Conservation (phyloP, 164 flowering plant species). For the Dillenia suffruticosa region DNA sequence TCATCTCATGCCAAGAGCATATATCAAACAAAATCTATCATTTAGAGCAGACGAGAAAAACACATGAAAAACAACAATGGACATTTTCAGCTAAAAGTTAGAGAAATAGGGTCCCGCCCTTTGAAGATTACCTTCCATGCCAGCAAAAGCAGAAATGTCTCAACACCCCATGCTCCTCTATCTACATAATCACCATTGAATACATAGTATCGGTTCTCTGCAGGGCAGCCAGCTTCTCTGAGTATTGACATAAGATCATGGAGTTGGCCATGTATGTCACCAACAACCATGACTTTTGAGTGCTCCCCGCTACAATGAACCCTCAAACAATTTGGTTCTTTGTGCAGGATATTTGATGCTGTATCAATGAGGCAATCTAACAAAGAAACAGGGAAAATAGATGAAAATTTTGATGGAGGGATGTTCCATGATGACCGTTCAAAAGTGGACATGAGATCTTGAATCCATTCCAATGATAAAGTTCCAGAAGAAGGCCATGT, state of each 20-base stretch:
- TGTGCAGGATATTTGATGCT: slow-evolving; percentile 84
- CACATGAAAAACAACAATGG: no score
- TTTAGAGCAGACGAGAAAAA: no score
- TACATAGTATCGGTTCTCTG: slow-evolving; percentile 58
- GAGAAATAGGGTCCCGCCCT: no score
- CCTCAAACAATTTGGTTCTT: slow-evolving; percentile 76
- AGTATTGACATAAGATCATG: slow-evolving; percentile 73
- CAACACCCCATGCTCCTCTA: slow-evolving; percentile 98
- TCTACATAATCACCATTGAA: slow-evolving; percentile 99
- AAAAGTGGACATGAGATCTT: slow-evolving; percentile 41
- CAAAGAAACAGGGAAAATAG: slow-evolving; percentile 62
- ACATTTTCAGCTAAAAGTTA: no score
- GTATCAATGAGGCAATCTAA: slow-evolving; percentile 61
- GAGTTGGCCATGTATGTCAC: slow-evolving; percentile 90
- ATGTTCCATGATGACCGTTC: slow-evolving; percentile 75
- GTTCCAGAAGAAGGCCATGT: slow-evolving; percentile 60
- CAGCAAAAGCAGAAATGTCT: slow-evolving; percentile 68
- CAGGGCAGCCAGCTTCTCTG: slow-evolving; percentile 65
- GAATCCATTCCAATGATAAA: slow-evolving; percentile 60
- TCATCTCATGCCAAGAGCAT: no score
- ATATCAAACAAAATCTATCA: no score
- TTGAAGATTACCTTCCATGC: slow-evolving; percentile 74
- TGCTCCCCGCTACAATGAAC: slow-evolving; percentile 32
- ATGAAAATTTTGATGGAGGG: slow-evolving; percentile 53
- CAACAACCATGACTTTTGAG: slow-evolving; percentile 72